Percentiles rank a stretch among this genome's conserved stretches.
These are phyloP conservation scores for Beauveria varroae DNA, from an alignment of 2,329 filamentous ascomycete species.

Conservation along the genomic window DNA sequence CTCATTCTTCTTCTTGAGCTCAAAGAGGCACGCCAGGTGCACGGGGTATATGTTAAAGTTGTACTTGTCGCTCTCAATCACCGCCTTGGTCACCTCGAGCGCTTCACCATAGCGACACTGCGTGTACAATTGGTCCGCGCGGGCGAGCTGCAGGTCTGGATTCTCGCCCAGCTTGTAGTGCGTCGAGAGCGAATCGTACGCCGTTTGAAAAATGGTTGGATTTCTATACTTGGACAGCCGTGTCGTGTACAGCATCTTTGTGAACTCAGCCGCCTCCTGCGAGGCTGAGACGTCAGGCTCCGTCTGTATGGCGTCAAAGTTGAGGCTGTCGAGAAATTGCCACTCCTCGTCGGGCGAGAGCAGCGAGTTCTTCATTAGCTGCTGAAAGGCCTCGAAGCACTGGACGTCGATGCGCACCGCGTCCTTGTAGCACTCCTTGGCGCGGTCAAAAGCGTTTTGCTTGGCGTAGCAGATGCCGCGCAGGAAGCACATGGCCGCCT, in stretches of 20 bases:
- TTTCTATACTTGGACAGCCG: conserved; percentile 92
- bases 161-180: conserved; percentile 86
- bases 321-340: conserved; percentile 76
- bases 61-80: conserved; percentile 78
- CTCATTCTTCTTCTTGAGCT: conserved; percentile 78
- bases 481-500: conserved; percentile 96
- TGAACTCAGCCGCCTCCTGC: conserved; percentile 88
- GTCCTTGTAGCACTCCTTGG: conserved; percentile 97
- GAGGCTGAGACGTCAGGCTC: conserved; percentile 57
- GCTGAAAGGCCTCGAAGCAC: conserved; percentile 96
- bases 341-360: conserved; percentile 87
- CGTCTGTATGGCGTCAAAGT: conserved; percentile 77
- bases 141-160: conserved; percentile 81
- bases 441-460: conserved; percentile 93
- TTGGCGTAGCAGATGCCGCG: conserved; percentile 92
- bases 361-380: conserved; percentile 92
- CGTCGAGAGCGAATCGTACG: conserved; percentile 84
- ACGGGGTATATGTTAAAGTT: conserved; percentile 85
- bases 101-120: conserved; percentile 91
- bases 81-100: conserved; percentile 71
- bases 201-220: conserved; percentile 71
- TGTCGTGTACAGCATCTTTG: conserved; percentile 93
- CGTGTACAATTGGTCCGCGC: conserved; percentile 86
- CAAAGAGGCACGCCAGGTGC: conserved; percentile 84
- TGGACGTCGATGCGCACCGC: conserved; percentile 95